Conservation (phyloP, 108 stramenopile species). For the Craspedostauros australis region DNA sequence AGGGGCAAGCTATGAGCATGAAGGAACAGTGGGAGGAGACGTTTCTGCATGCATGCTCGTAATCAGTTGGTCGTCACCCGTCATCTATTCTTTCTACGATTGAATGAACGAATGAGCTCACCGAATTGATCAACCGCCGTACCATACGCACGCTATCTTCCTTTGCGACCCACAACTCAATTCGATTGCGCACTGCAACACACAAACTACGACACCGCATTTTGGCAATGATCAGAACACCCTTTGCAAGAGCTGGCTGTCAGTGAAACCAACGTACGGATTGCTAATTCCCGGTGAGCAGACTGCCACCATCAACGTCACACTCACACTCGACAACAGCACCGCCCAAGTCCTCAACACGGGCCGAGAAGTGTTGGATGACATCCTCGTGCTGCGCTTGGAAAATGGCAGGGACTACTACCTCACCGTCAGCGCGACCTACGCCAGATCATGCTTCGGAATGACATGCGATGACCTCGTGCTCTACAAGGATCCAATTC, state of each 20-base stretch:
- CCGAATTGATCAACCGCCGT: too few species aligned
- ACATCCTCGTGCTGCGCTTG: conserved; percentile 88
- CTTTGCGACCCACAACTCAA: too few species aligned
- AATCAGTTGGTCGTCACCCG: not conserved
- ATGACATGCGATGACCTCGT: conserved; percentile 88
- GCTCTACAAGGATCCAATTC: conserved; percentile 83
- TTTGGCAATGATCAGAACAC: too few species aligned
- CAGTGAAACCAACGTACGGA: conserved; percentile 82
- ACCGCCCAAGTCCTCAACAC: conserved; percentile 78
- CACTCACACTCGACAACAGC: conserved; percentile 68
- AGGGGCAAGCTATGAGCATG: too few species aligned
- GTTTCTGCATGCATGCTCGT: not conserved
- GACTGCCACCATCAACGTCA: conserved; percentile 61
- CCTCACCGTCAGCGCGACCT: conserved; percentile 76
- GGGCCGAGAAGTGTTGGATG: conserved; percentile 82
- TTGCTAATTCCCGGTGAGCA: conserved; percentile 88
- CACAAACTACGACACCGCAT: too few species aligned
- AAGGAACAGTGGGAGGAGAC: not conserved
- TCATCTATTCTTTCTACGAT: conserved; percentile 5
- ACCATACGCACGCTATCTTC: too few species aligned
- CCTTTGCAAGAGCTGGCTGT: conserved; percentile 88
- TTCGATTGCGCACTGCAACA: too few species aligned
- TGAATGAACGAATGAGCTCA: too few species aligned
- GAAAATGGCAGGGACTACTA: conserved; percentile 94
- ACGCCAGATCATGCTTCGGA: conserved; percentile 90